Evolutionary conservation across 306 rosid species (phyloP).

Genomic region (Citrullus mucosospermus): DNA sequence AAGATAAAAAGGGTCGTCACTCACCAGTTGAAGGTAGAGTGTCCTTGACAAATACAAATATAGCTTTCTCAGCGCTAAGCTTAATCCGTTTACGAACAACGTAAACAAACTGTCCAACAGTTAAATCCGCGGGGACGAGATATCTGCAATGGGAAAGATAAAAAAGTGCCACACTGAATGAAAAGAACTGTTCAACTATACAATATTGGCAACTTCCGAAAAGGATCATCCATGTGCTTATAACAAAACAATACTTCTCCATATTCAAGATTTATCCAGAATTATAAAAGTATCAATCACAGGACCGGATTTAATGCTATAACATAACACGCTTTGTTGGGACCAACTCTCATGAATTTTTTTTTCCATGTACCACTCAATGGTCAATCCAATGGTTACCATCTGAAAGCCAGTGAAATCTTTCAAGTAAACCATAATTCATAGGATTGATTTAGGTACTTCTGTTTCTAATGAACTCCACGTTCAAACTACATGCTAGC

Average conservation of each 20-base stretch:
- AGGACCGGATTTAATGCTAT: neutral
- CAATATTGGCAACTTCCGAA: neutral
- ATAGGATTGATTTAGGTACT: neutral
- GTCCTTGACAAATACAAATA: conserved; percentile 63
- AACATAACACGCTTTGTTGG: neutral
- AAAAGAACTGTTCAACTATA: neutral
- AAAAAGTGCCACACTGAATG: neutral
- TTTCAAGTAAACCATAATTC: neutral
- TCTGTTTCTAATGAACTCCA: neutral
- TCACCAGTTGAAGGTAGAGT: conserved; percentile 36
- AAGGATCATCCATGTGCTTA: neutral
- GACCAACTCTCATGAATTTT: neutral
- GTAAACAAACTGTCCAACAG: conserved; percentile 73
- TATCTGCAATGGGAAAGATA: conserved; percentile 37
- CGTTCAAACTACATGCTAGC: neutral
- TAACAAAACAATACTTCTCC: neutral
- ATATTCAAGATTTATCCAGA: neutral
- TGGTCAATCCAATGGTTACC: neutral
- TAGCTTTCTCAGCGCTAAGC: conserved; percentile 82
- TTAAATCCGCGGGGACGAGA: conserved; percentile 86
- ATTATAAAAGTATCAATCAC: neutral
- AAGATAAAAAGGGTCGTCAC: neutral
- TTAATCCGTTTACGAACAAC: conserved; percentile 85
- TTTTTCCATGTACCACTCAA: neutral
- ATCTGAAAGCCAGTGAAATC: neutral